These are phyloP conservation scores for Mucor irregularis DNA, from an alignment of 371 early-diverging fungal species.

Conservation along the genomic window DNA sequence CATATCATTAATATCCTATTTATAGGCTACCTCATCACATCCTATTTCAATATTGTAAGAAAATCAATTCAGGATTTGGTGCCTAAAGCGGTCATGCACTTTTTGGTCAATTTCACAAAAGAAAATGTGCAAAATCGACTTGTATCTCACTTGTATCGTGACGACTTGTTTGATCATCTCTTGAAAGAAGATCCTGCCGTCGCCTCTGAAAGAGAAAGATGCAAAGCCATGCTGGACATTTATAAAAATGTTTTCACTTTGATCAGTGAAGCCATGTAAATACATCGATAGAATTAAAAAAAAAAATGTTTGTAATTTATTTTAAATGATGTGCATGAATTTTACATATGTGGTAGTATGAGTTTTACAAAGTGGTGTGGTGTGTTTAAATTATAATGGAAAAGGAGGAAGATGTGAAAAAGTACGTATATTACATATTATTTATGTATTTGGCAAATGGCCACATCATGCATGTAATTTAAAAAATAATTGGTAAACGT, in stretches of 20 bases:
- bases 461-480: too few relatives aligned
- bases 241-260: constrained; percentile 79
- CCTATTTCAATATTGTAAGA: constrained; percentile 87
- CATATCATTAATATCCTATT: neutral
- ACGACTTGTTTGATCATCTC: constrained; percentile 69
- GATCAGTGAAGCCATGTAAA: constrained; percentile 71
- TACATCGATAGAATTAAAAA: neutral
- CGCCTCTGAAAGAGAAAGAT: constrained; percentile 74
- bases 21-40: constrained; percentile 68
- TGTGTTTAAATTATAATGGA: too few relatives aligned
- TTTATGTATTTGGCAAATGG: too few relatives aligned
- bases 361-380: too few relatives aligned
- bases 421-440: too few relatives aligned
- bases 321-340: too few relatives aligned
- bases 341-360: too few relatives aligned
- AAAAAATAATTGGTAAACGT: too few relatives aligned
- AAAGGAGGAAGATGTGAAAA: too few relatives aligned
- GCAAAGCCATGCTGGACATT: constrained; percentile 75
- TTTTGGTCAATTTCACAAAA: constrained; percentile 77
- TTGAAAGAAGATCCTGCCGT: constrained; percentile 79
- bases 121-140: constrained; percentile 81
- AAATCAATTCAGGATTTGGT: constrained; percentile 87
- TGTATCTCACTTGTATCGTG: constrained; percentile 82
- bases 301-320: too few relatives aligned
- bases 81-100: constrained; percentile 92